Evolutionary conservation across 805 yeast species (phyloP).

Genomic region (Huiozyma naganishii): DNA sequence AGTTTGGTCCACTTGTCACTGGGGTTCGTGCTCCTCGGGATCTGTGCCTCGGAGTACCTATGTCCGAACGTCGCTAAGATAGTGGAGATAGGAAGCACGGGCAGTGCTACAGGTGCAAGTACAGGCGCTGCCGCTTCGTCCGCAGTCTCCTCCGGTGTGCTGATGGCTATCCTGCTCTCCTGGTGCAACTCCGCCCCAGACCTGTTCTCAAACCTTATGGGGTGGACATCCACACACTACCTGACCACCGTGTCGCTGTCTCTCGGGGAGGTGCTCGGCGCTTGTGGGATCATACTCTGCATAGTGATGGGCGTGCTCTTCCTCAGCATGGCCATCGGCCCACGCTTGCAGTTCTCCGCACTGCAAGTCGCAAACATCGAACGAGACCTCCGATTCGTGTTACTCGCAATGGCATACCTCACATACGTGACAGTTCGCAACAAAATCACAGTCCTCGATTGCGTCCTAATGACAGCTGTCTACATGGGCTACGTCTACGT

Average conservation of each 20-base stretch:
- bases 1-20: constrained; percentile 18
- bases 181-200: constrained; percentile 32
- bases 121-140: background rate
- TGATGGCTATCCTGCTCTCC: constrained; percentile 25
- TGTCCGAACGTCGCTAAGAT: constrained; percentile 27
- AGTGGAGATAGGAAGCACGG: constrained; percentile 10
- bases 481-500: constrained; percentile 12
- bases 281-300: constrained; percentile 29
- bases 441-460: constrained; percentile 18
- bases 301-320: constrained; percentile 27
- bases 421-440: constrained; percentile 16
- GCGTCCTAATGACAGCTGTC: constrained; percentile 18
- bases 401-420: constrained; percentile 17
- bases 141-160: constrained; percentile 9
- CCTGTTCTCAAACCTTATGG: constrained; percentile 27
- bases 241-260: constrained; percentile 23
- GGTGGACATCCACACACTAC: constrained; percentile 20
- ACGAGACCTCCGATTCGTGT: constrained; percentile 20
- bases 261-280: constrained; percentile 29
- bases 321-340: constrained; percentile 17
- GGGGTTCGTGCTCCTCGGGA: constrained; percentile 25
- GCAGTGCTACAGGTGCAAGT: background rate
- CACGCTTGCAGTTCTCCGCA: constrained; percentile 8
- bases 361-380: constrained; percentile 13
- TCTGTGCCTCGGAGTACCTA: constrained; percentile 28